A percentile compares a stretch with the other conserved stretches of the same genome.
These are phyloP conservation scores for Umbelopsis sp. DNA, from an alignment of 371 early-diverging fungal genomes.

Conservation along the genomic window DNA sequence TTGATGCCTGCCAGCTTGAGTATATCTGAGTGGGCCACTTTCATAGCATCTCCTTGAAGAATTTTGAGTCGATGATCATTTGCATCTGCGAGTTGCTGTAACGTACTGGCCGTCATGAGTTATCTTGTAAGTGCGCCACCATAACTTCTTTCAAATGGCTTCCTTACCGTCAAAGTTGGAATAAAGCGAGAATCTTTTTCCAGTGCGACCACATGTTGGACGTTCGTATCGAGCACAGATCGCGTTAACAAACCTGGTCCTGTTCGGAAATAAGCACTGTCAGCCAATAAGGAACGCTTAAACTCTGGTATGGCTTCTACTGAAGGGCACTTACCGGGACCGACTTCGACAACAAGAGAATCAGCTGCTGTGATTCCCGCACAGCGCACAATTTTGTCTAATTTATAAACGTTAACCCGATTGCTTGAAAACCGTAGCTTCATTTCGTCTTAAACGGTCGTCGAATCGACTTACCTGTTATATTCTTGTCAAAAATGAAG, in stretches of 20 bases:
- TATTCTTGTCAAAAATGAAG: conserved; percentile 84
- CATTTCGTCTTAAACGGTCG: neutral
- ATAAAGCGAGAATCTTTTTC: conserved; percentile 82
- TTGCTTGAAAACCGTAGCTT: neutral
- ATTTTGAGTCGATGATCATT: conserved; percentile 54
- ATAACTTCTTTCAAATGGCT: neutral
- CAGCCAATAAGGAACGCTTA: neutral
- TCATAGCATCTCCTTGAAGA: conserved; percentile 74
- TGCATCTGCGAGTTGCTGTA: conserved; percentile 69
- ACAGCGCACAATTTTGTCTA: conserved; percentile 72
- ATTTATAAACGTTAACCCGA: neutral
- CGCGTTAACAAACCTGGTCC: conserved; percentile 83
- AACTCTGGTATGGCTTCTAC: neutral
- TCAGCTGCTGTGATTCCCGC: conserved; percentile 62
- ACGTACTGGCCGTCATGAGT: neutral
- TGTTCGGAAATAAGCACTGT: conserved; percentile 21
- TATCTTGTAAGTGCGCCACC: neutral
- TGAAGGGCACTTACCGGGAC: conserved; percentile 63
- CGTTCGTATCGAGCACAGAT: conserved; percentile 75
- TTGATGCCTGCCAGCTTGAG: conserved; percentile 17
- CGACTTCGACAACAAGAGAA: conserved; percentile 81
- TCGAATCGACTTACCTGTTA: conserved; percentile 60
- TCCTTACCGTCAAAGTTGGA: conserved; percentile 65
- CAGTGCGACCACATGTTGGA: conserved; percentile 67
- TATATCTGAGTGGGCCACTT: conserved; percentile 56